Evolutionary conservation across 2,329 filamentous ascomycete species (phyloP).

Genomic region (Aureobasidium sp.): DNA sequence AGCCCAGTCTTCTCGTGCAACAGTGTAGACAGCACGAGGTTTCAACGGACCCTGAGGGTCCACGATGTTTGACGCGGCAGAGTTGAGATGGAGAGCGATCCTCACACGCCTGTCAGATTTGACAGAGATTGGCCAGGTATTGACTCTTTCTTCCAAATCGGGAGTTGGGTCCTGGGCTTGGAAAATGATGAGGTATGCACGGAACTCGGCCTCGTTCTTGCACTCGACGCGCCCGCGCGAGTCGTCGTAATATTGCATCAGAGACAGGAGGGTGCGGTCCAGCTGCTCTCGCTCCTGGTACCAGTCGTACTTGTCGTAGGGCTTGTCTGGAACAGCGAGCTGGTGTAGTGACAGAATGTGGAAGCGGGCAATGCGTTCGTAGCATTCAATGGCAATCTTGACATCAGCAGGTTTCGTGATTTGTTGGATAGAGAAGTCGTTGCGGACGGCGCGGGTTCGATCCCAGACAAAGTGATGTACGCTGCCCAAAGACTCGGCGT

Average conservation of each 20-base stretch:
- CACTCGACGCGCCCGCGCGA: slow-evolving; percentile 41
- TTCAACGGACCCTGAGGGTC: slow-evolving; percentile 44
- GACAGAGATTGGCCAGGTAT: slow-evolving; percentile 45
- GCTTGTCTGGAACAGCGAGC: slow-evolving; percentile 42
- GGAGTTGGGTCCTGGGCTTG: slow-evolving; percentile 42
- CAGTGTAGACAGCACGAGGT: slow-evolving; percentile 39
- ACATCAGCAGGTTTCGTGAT: slow-evolving; percentile 49
- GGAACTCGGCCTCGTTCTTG: slow-evolving; percentile 54
- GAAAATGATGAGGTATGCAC: slow-evolving; percentile 52
- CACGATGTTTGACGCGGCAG: slow-evolving; percentile 45
- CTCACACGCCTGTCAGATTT: slow-evolving; percentile 44
- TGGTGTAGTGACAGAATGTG: slow-evolving; percentile 55
- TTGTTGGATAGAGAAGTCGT: slow-evolving; percentile 56
- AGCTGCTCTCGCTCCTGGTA: slow-evolving; percentile 57
- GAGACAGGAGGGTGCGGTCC: slow-evolving; percentile 51
- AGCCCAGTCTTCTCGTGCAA: slow-evolving; percentile 50
- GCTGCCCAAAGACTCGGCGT: slow-evolving; percentile 39
- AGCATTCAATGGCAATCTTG: slow-evolving; percentile 48
- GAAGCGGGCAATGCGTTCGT: slow-evolving; percentile 55
- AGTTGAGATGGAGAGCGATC: slow-evolving; percentile 48
- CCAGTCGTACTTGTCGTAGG: slow-evolving; percentile 43
- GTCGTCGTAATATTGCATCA: slow-evolving; percentile 54
- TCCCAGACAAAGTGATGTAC: slow-evolving; percentile 59
- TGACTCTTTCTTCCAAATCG: slow-evolving; percentile 49
- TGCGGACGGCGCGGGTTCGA: slow-evolving; percentile 53